Evolutionary conservation across 202 grass and related monocot genomes (phyloP).

Genomic region (Digitaria exilis): DNA sequence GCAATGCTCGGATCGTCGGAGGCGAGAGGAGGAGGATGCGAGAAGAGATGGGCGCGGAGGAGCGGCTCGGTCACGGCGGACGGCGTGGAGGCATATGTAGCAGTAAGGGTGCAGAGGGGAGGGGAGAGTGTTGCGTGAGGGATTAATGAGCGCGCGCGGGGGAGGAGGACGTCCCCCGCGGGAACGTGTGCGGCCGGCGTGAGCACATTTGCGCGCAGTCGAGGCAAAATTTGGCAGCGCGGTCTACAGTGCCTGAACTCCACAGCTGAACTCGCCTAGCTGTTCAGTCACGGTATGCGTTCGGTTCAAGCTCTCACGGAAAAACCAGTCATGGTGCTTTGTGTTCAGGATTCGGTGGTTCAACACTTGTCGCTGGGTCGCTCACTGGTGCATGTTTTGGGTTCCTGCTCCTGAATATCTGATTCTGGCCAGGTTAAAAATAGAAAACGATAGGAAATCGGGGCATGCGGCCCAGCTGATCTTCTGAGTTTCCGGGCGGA

Average conservation of each 20-base stretch:
- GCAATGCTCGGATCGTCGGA: background rate
- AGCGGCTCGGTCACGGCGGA: background rate
- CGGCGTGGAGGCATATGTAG: conserved; percentile 18
- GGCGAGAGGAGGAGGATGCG: background rate
- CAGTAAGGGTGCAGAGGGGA: background rate
- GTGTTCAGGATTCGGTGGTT: too few relatives aligned
- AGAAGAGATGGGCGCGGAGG: background rate
- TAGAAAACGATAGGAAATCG: too few relatives aligned
- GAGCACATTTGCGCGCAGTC: conserved; percentile 40
- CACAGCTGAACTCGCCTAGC: too few relatives aligned
- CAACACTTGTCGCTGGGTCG: too few relatives aligned
- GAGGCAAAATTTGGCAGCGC: background rate
- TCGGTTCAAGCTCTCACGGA: too few relatives aligned
- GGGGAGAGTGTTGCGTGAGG: conserved; percentile 45
- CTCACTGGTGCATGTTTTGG: too few relatives aligned
- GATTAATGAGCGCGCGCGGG: conserved; percentile 32
- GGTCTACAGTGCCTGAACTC: background rate
- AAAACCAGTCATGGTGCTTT: too few relatives aligned
- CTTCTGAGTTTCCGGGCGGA: too few relatives aligned
- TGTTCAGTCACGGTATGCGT: too few relatives aligned
- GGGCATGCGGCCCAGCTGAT: too few relatives aligned
- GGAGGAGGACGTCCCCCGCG: background rate
- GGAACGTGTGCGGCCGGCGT: conserved; percentile 45
- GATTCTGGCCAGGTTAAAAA: too few relatives aligned
- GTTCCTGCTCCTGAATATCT: too few relatives aligned